These are phyloP conservation scores for Phylloporus rhodoxanthus DNA, from an alignment of 768 basidiomycete species.

Conservation along the genomic window DNA sequence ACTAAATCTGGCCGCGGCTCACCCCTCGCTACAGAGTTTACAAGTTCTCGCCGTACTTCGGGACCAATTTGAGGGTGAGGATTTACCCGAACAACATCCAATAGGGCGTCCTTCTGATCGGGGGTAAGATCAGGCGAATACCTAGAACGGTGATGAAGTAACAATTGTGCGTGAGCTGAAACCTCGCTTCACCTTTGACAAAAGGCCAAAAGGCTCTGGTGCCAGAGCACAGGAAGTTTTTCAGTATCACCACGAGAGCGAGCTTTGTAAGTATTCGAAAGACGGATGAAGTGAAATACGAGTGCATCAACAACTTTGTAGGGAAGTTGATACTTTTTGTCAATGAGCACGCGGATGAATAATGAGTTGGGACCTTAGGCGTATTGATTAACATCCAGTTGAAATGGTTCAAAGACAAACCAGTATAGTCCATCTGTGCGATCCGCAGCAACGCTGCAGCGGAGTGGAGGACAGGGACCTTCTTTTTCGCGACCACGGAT, in stretches of 20 bases:
- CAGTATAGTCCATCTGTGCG: slow-evolving; percentile 94
- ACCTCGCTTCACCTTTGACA: slow-evolving; percentile 66
- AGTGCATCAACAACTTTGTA: slow-evolving; percentile 97
- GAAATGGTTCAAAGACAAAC: slow-evolving; percentile 33
- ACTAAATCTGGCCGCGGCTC: slow-evolving; percentile 64
- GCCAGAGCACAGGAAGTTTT: slow-evolving; percentile 95
- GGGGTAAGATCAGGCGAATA: slow-evolving; percentile 92
- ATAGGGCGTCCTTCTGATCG: slow-evolving; percentile 95
- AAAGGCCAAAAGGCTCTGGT: slow-evolving; percentile 93
- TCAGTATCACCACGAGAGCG: slow-evolving; percentile 63
- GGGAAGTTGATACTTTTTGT: slow-evolving; percentile 97
- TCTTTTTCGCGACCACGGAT: slow-evolving; percentile 84
- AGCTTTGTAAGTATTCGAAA: slow-evolving; percentile 85
- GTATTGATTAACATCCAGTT: not conserved
- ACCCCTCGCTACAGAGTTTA: slow-evolving; percentile 81
- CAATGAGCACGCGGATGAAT: slow-evolving; percentile 92
- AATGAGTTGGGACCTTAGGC: slow-evolving; percentile 79
- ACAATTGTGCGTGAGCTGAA: not conserved
- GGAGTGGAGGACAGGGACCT: slow-evolving; percentile 93
- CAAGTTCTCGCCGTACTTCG: slow-evolving; percentile 86
- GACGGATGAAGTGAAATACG: slow-evolving; percentile 96
- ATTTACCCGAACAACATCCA: slow-evolving; percentile 84
- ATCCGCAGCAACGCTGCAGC: slow-evolving; percentile 91
- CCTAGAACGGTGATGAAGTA: slow-evolving; percentile 36
- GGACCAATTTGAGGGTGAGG: slow-evolving; percentile 83